Evolutionary conservation across 129 eudicot genomes (phyloP).

Genomic region (Helianthus annuus): DNA sequence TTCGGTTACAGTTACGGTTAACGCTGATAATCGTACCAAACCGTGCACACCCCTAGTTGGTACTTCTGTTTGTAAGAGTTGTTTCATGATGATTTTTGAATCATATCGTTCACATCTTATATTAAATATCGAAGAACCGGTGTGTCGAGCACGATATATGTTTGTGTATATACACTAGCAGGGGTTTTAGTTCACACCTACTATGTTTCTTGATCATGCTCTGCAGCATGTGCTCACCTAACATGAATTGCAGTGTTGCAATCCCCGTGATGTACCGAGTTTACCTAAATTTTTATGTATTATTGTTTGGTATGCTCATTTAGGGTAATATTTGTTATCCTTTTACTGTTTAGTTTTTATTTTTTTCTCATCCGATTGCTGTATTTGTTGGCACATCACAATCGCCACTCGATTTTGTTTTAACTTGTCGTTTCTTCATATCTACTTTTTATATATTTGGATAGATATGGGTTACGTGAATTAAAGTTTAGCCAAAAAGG

Average conservation of each 20-base stretch:
- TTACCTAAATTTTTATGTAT: not conserved
- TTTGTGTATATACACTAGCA: slow-evolving; percentile 12
- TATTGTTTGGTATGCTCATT: slow-evolving; percentile 3
- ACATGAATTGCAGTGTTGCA: slow-evolving; percentile 12
- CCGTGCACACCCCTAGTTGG: too few relatives aligned
- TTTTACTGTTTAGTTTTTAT: not conserved
- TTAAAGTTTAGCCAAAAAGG: not conserved
- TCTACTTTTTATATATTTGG: not conserved
- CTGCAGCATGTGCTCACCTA: slow-evolving; percentile 20
- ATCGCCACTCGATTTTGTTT: not conserved
- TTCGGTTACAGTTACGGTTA: too few relatives aligned
- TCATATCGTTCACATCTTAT: not conserved
- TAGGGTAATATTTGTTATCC: slow-evolving; percentile 1
- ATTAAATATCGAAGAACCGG: not conserved
- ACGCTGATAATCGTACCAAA: too few relatives aligned
- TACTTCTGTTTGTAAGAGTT: not conserved
- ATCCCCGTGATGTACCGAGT: slow-evolving; percentile 8
- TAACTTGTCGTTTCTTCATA: not conserved
- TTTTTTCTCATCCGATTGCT: slow-evolving; percentile 1
- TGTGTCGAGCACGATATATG: not conserved
- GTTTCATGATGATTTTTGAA: not conserved
- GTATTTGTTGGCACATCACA: not conserved
- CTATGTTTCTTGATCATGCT: slow-evolving; percentile 9
- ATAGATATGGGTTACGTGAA: not conserved
- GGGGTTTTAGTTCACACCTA: slow-evolving; percentile 26